Base-by-base conservation (phyloP, 345 rosid genomes). In the Arabidopsis suecica region DNA sequence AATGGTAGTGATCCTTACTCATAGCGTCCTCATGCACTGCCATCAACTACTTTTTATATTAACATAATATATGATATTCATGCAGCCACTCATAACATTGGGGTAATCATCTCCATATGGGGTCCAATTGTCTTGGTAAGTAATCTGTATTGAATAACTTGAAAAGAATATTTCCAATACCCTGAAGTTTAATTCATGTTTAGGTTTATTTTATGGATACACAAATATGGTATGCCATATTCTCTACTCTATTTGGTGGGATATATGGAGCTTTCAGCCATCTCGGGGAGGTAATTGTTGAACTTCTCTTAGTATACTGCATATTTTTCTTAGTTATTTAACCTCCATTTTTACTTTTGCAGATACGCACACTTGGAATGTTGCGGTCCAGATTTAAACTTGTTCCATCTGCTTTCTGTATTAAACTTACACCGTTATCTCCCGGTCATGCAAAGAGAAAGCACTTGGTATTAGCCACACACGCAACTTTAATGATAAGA, bases 191-290 rank as follows among this genome's bases (percentile, higher is more conserved):
- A 28, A 76, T 79, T 66, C 58, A 41, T 61, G 13, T 53, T 53
- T 74, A 95, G 98, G 99, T 95, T 72, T 95, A 95, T 81, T 95
- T 90, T 65, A 85, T 88, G 96, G 99, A 95, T 83, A 74, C 87
- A 16, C 99, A 95, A 88, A 92, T 95, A 83, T 95, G 99, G 99
- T 95, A 95, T 80, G 85, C 97, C 81, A 95, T 95, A 82, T 95
- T 85, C 78, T 90, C 94, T 45, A 95, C 98, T 61, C 87, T 95
- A 34, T 88, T 89, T 85, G 99, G 99, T 58, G 98, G 99, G 67
- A 90, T 95, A 68, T 84, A 74, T 82, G 99, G 99, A 81, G 98
- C 98, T 67, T 86, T 92, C 82, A 90, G 93, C 71, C 99, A 95
- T 86, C 83, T 92, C 86, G 99, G 99, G 18, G 97, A 95, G 97